Evolutionary conservation across 164 flowering plant species (phyloP).

Genomic region (Magnolia kwangsiensis): DNA sequence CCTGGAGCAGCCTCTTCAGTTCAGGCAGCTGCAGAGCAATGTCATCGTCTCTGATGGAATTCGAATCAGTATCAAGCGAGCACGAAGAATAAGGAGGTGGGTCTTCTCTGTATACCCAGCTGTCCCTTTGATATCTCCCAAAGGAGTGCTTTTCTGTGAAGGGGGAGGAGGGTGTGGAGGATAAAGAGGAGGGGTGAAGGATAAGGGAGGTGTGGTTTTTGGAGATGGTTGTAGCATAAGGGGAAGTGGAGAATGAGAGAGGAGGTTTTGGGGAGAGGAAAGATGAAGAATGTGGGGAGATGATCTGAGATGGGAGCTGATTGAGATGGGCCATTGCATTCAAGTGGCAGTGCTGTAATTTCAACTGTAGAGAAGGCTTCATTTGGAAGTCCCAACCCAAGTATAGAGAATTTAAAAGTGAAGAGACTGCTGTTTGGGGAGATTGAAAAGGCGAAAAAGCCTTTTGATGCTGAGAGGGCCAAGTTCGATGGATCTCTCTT

Average conservation of each 20-base stretch:
- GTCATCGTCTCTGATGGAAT: constrained; percentile 47
- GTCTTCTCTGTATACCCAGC: constrained; percentile 50
- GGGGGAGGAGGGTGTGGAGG: constrained; percentile 27
- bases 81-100: constrained; percentile 20
- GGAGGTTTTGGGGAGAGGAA: constrained; percentile 6
- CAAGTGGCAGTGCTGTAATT: neutral
- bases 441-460: constrained; percentile 6
- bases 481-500: constrained; percentile 6
- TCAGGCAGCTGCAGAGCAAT: constrained; percentile 84
- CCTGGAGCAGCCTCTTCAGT: constrained; percentile 60
- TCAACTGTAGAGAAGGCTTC: no score
- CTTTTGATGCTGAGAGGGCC: constrained; percentile 8
- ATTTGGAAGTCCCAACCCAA: neutral
- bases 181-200: constrained; percentile 1
- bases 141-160: constrained; percentile 73
- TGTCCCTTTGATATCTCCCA: constrained; percentile 59
- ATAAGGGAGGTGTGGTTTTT: neutral
- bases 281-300: neutral
- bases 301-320: constrained; percentile 8
- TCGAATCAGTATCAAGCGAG: constrained; percentile 26
- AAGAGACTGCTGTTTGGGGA: neutral
- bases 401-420: neutral
- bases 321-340: constrained; percentile 14
- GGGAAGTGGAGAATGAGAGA: neutral
- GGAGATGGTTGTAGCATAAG: neutral